Conservation (phyloP, 2,329 filamentous ascomycete genomes). For the Botrytis hyacinthi region DNA sequence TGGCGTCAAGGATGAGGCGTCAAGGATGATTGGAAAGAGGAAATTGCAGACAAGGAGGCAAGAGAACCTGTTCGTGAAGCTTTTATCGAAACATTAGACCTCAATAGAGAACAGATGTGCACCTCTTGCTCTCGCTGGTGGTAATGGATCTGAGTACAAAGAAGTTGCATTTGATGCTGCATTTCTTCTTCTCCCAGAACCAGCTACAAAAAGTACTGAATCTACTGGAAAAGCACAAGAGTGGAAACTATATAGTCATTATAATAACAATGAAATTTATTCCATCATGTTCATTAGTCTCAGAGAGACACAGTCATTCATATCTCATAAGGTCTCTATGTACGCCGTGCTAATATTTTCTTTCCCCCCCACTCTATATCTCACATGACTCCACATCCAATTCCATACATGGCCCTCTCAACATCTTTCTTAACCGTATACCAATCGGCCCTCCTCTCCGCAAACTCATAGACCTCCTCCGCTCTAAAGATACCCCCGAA, state of each 20-base stretch:
- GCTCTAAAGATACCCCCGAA: constrained; percentile 91
- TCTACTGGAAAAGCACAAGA: not conserved
- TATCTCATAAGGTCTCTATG: not conserved
- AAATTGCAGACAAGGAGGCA: not conserved
- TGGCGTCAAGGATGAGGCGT: constrained; percentile 19
- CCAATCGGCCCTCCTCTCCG: constrained; percentile 92
- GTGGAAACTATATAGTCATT: not conserved
- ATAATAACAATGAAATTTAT: constrained; percentile 9
- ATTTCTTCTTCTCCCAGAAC: not conserved
- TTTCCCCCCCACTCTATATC: not conserved
- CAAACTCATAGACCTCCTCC: constrained; percentile 97
- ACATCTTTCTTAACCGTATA: constrained; percentile 84
- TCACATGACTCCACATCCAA: constrained; percentile 66
- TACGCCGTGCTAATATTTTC: not conserved
- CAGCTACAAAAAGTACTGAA: not conserved
- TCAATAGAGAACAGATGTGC: not conserved
- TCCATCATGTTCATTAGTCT: not conserved
- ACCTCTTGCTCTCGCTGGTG: not conserved
- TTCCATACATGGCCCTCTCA: constrained; percentile 94
- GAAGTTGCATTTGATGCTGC: not conserved
- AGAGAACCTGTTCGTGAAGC: not conserved
- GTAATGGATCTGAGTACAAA: not conserved
- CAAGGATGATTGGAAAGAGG: not conserved
- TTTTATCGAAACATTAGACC: not conserved
- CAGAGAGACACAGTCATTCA: constrained; percentile 4